These are phyloP conservation scores for Naganishia sp. DNA, from an alignment of 1,284 basidiomycete genomes.

Conservation along the genomic window DNA sequence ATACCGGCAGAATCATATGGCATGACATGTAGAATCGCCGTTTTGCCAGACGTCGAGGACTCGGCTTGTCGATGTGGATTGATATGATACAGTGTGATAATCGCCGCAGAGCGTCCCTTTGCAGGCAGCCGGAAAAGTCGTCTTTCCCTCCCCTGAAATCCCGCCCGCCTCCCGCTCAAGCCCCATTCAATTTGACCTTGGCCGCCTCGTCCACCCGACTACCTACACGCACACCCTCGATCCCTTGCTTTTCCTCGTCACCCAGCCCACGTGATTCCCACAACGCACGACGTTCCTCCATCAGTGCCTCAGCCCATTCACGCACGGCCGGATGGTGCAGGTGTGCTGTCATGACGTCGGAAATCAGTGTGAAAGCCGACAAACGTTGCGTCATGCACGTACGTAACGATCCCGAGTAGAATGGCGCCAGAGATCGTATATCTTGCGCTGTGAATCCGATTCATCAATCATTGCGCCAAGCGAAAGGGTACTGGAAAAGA, in stretches of 20 bases:
- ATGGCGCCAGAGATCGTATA: conserved; percentile 47
- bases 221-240: conserved; percentile 35
- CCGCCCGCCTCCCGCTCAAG: background rate
- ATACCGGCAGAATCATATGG: background rate
- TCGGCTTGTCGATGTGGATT: conserved; percentile 1
- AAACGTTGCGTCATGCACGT: conserved; percentile 19
- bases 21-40: background rate
- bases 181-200: background rate
- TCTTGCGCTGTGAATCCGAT: conserved; percentile 46
- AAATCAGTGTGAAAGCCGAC: background rate
- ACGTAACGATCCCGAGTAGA: conserved; percentile 53
- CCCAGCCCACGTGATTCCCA: conserved; percentile 47
- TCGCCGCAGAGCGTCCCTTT: background rate
- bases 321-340: conserved; percentile 75
- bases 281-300: conserved; percentile 58
- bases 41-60: background rate
- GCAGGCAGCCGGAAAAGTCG: background rate
- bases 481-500: background rate
- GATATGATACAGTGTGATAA: conserved; percentile 22
- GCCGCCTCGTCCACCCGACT: conserved; percentile 10
- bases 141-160: background rate
- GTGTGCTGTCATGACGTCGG: conserved; percentile 34
- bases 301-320: conserved; percentile 69
- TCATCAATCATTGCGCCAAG: background rate
- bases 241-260: conserved; percentile 42